These are phyloP conservation scores for Erysimum cheiri DNA, from an alignment of 441 rosid species.

Conservation along the genomic window DNA sequence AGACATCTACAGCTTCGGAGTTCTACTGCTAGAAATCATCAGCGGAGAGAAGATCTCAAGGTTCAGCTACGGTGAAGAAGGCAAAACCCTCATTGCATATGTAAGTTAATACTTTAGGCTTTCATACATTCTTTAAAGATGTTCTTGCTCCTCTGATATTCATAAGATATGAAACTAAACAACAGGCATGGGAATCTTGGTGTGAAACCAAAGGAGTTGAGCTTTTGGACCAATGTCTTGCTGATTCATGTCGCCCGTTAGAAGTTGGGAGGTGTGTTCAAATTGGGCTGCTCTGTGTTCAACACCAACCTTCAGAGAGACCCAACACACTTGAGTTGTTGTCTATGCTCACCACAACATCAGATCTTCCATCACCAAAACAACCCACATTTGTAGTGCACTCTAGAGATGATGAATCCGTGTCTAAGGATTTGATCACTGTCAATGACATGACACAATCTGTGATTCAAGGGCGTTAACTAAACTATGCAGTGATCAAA, in stretches of 20 bases:
- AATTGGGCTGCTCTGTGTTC: slow-evolving; percentile 35
- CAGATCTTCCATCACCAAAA: slow-evolving; percentile 35
- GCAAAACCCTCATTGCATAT: slow-evolving; percentile 49
- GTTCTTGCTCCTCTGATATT: slow-evolving; percentile 1
- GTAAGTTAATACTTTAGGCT: slow-evolving; percentile 44
- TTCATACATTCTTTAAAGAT: not conserved
- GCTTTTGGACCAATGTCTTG: slow-evolving; percentile 15
- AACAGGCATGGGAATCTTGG: slow-evolving; percentile 37
- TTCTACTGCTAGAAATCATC: slow-evolving; percentile 58
- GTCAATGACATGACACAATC: slow-evolving; percentile 23
- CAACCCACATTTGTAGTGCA: slow-evolving; percentile 31
- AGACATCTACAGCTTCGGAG: slow-evolving; percentile 63
- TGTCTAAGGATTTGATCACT: not conserved
- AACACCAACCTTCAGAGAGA: slow-evolving; percentile 32
- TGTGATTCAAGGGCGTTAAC: slow-evolving; percentile 5
- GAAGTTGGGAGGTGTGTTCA: slow-evolving; percentile 31
- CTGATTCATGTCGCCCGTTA: not conserved
- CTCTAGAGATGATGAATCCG: not conserved
- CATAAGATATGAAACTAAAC: not conserved
- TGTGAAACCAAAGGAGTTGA: slow-evolving; percentile 19
- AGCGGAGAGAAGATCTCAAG: slow-evolving; percentile 57
- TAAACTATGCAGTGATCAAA: not conserved
- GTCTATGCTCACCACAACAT: slow-evolving; percentile 32
- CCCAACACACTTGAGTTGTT: slow-evolving; percentile 28
- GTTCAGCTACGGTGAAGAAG: slow-evolving; percentile 40